phyloP scores from a whole-genome alignment of 768 basidiomycete genomes.

The Leccinum barrowsii region DNA sequence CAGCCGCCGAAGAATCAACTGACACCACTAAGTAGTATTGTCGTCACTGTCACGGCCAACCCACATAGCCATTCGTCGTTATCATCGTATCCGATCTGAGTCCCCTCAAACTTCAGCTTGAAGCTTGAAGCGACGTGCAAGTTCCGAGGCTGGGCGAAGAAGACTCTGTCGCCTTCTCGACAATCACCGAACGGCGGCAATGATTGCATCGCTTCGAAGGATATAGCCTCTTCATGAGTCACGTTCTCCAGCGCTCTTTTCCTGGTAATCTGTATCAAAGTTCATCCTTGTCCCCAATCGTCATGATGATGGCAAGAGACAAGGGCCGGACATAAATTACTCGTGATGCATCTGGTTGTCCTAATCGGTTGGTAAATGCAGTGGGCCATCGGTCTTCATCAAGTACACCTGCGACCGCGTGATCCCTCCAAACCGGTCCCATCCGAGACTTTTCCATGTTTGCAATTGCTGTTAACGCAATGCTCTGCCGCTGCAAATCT shows the following conservation, averaged over 20 bases:
- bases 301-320: background rate
- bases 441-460: background rate
- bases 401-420: background rate
- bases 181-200: slow-evolving; percentile 7
- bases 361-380: background rate
- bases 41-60: background rate
- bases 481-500: background rate
- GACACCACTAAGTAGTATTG: background rate
- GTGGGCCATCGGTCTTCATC: background rate
- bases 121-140: background rate
- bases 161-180: slow-evolving; percentile 14
- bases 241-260: background rate
- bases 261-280: background rate
- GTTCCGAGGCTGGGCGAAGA: background rate
- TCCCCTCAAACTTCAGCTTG: background rate
- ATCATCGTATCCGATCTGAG: background rate
- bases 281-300: background rate
- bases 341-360: too few species aligned
- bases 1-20: background rate
- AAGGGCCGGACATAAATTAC: background rate
- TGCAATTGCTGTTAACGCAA: too few species aligned
- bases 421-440: background rate
- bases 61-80: background rate
- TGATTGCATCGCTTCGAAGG: background rate
- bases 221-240: slow-evolving; percentile 10